phyloP scores from a whole-genome alignment of 1,284 basidiomycete genomes.

The Abortiporus biennis region DNA sequence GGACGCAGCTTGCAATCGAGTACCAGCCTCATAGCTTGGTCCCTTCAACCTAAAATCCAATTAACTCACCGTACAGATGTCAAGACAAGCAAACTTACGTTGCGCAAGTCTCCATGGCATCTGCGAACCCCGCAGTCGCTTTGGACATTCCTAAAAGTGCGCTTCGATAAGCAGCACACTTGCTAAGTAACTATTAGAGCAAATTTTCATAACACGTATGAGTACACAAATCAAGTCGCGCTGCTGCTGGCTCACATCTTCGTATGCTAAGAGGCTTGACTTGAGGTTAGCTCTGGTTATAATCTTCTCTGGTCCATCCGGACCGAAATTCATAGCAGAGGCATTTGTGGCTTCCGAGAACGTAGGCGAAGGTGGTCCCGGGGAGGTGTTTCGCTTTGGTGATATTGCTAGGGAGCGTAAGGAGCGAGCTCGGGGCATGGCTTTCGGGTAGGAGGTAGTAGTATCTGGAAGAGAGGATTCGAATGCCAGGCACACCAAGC shows the following conservation, averaged over 20 bases:
- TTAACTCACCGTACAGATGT: conserved; percentile 4
- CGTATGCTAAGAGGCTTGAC: conserved; percentile 72
- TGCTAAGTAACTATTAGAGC: conserved; percentile 59
- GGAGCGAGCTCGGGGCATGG: conserved; percentile 59
- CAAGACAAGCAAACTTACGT: conserved; percentile 43
- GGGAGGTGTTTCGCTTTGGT: conserved; percentile 41
- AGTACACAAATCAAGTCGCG: too few species aligned
- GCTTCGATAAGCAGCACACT: conserved; percentile 79
- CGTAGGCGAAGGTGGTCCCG: conserved; percentile 71
- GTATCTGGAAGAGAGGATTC: conserved; percentile 1
- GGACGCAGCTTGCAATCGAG: conserved; percentile 76
- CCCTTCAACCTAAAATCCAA: conserved; percentile 58
- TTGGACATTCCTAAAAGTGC: conserved; percentile 81
- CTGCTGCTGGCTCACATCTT: conserved; percentile 75
- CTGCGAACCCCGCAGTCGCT: conserved; percentile 83
- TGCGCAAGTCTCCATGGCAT: conserved; percentile 80
- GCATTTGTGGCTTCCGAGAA: conserved; percentile 78
- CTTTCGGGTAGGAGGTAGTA: not conserved
- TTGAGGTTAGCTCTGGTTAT: conserved; percentile 80
- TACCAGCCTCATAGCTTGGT: conserved; percentile 71
- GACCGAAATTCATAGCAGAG: conserved; percentile 68
- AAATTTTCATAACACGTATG: conserved; percentile 6
- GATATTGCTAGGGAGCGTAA: conserved; percentile 48
- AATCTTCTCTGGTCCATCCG: conserved; percentile 69
- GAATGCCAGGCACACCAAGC: too few species aligned